A percentile compares a stretch with the other conserved stretches of the same genome.
Conservation (phyloP, 768 basidiomycete species). For the Amanita subjunquillea region DNA sequence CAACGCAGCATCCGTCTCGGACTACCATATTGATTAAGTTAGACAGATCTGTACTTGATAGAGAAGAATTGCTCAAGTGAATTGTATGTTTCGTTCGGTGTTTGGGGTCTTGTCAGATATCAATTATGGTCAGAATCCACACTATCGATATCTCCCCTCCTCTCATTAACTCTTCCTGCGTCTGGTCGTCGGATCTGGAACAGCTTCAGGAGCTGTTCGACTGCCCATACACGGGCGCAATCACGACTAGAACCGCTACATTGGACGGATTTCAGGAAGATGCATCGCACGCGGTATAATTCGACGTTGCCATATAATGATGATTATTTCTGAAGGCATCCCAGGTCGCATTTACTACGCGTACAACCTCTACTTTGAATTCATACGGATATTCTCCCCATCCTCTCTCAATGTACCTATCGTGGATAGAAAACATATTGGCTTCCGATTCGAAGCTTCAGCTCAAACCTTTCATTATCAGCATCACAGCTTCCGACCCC, state of each 20-base stretch:
- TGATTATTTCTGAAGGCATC: slow-evolving; percentile 1
- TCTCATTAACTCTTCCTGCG: slow-evolving; percentile 70
- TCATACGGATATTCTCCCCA: slow-evolving; percentile 85
- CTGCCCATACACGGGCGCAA: slow-evolving; percentile 61
- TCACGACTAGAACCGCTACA: slow-evolving; percentile 75
- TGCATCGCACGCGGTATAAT: slow-evolving; percentile 46
- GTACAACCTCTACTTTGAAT: slow-evolving; percentile 56
- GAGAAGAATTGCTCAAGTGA: slow-evolving; percentile 86
- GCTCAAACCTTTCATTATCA: slow-evolving; percentile 61
- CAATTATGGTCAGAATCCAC: slow-evolving; percentile 46
- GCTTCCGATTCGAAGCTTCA: slow-evolving; percentile 12
- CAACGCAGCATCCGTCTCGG: slow-evolving; percentile 65
- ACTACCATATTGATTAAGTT: slow-evolving; percentile 98
- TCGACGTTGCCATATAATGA: slow-evolving; percentile 2
- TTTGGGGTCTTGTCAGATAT: slow-evolving; percentile 2
- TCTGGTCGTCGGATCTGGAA: slow-evolving; percentile 64
- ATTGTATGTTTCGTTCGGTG: slow-evolving; percentile 7
- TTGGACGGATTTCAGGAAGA: slow-evolving; percentile 62
- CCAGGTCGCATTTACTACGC: slow-evolving; percentile 52
- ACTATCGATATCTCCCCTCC: slow-evolving; percentile 49
- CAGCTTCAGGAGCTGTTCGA: slow-evolving; percentile 61
- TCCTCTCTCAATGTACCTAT: slow-evolving; percentile 54
- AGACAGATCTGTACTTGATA: slow-evolving; percentile 84
- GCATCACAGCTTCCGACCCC: slow-evolving; percentile 57
- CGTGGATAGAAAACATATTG: slow-evolving; percentile 50